Base-by-base conservation (phyloP, 2,329 filamentous ascomycete genomes). In the Xylariaceae sp. region DNA sequence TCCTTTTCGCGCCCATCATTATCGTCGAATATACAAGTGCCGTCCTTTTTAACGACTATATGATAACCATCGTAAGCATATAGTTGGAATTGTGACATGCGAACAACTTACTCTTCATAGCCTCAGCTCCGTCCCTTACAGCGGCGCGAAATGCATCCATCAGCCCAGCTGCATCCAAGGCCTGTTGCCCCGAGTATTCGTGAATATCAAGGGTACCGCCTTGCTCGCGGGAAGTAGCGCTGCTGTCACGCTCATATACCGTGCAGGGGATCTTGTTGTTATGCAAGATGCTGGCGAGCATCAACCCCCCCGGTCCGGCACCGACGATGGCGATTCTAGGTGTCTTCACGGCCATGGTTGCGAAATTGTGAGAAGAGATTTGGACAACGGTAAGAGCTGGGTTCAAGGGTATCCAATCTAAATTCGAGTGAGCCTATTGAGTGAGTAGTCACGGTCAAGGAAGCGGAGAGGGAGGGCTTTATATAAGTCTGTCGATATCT, bases 121-220 rank as follows among this genome's bases (percentile, higher is more conserved):
- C 58, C 34, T 66, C 64, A 6, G 56, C 64, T 30, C 67, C 64
- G 2, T 49, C 54, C 7, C 64, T 57, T 35, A 64, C 56, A n/a
- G 58, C 30, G 26, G 49, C 60, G 7, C 56, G 47, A 55, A 69
- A 70, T 19, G 59, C 47, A 30, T 64, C 58, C 3, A 68, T 53
- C 1, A 70, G 60, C 1, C 67, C 68, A 1, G 67, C 68, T 43
- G 67, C 67, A 19, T 56, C 42, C n/a, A 70, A 59, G 2, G 68
- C 68, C 19, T 53, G 59, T 54, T 70, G 69, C 0, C 69, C 69
- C 0, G 59, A 55, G 27, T 64, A 47, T 2, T 62, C 60, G 44
- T 70, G 69, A 51, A 81, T 77, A 49, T 79, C 79, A 4, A 81
- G 66, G 30, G 78, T 78, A 1, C 77, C 79, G 2, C 78, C 77